Evolutionary conservation across 1,139 yeast species (phyloP), one percentile per base, ranked within the genome.

Genomic region (Suhomyces wounanorum): DNA sequence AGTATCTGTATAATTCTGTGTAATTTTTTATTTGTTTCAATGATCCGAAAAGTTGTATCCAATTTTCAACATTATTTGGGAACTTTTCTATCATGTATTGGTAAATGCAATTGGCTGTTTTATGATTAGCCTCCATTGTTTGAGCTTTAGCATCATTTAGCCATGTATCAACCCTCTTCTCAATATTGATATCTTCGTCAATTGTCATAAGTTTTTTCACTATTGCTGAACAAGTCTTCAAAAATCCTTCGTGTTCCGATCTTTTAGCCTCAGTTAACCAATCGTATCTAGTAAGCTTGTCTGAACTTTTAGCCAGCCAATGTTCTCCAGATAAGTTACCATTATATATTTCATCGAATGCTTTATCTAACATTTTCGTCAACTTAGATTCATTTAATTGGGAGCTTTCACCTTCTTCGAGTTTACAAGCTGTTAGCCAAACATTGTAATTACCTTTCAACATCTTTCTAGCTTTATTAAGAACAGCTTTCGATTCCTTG

Each of bases 391-490:
- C 70, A 1, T 75, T 67, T 0, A 67, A 61, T 0, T 52, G 49
- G 0, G 65, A 63, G 38, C 67, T 62, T 40, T 71, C 75, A 47
- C 79, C 73, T 61, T 89, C 96, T 65, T 90, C 96, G 14, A 90
- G 64, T 53, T 84, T 80, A 1, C 84, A 79, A 1, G 91, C 92
- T 0, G 85, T 75, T 1, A 89, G 68, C 95, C 96, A 89, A 1
- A 90, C 76, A 26, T 77, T 75, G 43, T 76, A 68, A n/a, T 83
- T 78, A 4, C 75, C 70, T 5, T 79, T 75, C 18, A 87, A 64
- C 0, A 68, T 66, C 54, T 81, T 82, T 53, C 89, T 71, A 0
- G 96, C 96, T 36, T 64, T 69, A 56, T 84, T 83, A 36, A 90
- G 68, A 0, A 82, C 68, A 16, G 68, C 62, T 55, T 81, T 81